A percentile compares a stretch with the other conserved stretches of the same genome.
Evolutionary conservation across 2,329 filamentous ascomycete genomes (phyloP).

Genomic region (Periconia sp.): DNA sequence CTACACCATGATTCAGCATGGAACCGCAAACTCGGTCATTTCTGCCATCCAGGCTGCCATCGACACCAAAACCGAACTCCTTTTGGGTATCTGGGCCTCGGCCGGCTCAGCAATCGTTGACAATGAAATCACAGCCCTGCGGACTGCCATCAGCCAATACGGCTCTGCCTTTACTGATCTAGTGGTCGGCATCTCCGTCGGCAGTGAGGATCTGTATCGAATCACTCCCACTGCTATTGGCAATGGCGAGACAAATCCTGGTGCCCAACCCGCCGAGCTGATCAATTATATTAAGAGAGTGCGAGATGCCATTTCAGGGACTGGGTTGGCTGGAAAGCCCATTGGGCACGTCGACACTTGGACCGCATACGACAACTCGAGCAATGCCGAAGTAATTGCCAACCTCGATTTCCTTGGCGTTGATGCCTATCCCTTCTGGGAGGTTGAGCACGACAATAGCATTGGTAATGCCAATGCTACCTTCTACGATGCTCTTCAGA

Average conservation of each 20-base stretch:
- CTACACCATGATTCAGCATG: slow-evolving; percentile 75
- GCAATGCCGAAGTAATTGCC: slow-evolving; percentile 70
- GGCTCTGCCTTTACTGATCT: slow-evolving; percentile 65
- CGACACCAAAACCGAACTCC: slow-evolving; percentile 72
- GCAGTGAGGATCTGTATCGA: slow-evolving; percentile 71
- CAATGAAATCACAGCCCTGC: slow-evolving; percentile 75
- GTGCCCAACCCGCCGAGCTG: slow-evolving; percentile 63
- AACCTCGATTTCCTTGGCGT: slow-evolving; percentile 78
- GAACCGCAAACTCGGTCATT: slow-evolving; percentile 66
- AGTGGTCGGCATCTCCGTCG: slow-evolving; percentile 81
- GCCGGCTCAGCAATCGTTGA: slow-evolving; percentile 62
- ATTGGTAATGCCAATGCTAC: slow-evolving; percentile 66
- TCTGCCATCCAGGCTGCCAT: slow-evolving; percentile 79
- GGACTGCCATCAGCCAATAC: slow-evolving; percentile 68
- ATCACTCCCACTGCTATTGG: slow-evolving; percentile 68
- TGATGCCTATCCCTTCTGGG: slow-evolving; percentile 83
- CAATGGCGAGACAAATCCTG: slow-evolving; percentile 61
- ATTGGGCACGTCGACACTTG: slow-evolving; percentile 90
- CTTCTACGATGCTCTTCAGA: slow-evolving; percentile 67
- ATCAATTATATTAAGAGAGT: slow-evolving; percentile 71
- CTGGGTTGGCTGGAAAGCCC: slow-evolving; percentile 57
- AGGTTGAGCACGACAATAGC: slow-evolving; percentile 59
- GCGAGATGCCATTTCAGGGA: slow-evolving; percentile 64
- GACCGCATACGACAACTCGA: slow-evolving; percentile 68
- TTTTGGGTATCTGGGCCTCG: slow-evolving; percentile 84